Conservation (phyloP, 1,284 basidiomycete genomes). For the Waitea zeae region DNA sequence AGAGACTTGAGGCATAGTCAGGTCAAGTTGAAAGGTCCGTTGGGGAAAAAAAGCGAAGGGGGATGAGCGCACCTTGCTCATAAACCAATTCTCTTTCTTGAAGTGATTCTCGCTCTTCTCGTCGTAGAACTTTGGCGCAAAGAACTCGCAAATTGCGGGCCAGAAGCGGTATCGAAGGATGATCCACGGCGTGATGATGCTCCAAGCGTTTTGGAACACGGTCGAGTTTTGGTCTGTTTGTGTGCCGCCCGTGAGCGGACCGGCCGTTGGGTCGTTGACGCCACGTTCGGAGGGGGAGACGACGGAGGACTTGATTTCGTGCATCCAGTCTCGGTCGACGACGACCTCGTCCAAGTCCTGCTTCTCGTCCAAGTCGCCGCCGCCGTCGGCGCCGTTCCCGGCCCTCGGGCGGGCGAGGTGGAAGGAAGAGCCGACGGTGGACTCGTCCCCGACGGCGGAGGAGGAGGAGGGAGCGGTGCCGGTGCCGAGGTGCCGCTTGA, state of each 20-base stretch:
- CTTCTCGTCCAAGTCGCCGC: conserved; percentile 15
- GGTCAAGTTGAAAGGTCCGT: too few species aligned
- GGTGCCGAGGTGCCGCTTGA: conserved; percentile 23
- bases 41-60: background rate
- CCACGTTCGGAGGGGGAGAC: conserved; percentile 18
- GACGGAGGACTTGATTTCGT: conserved; percentile 31
- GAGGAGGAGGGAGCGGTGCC: conserved; percentile 24
- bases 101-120: conserved; percentile 43
- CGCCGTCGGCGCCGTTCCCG: conserved; percentile 7
- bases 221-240: conserved; percentile 17
- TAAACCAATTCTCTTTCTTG: conserved; percentile 30
- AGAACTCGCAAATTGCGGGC: conserved; percentile 27
- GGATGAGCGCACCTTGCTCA: conserved; percentile 29
- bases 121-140: conserved; percentile 37
- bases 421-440: conserved; percentile 13
- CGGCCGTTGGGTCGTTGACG: conserved; percentile 26
- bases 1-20: conserved; percentile 19
- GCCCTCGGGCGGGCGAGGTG: conserved; percentile 11
- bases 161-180: conserved; percentile 22
- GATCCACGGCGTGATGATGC: conserved; percentile 12
- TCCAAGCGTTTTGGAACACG: conserved; percentile 14
- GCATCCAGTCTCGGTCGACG: conserved; percentile 49
- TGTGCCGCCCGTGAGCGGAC: conserved; percentile 14
- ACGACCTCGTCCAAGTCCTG: conserved; percentile 31
- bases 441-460: conserved; percentile 17